Evolutionary conservation across 306 rosid genomes (phyloP).

Genomic region (Fragaria nilgerrensis): DNA sequence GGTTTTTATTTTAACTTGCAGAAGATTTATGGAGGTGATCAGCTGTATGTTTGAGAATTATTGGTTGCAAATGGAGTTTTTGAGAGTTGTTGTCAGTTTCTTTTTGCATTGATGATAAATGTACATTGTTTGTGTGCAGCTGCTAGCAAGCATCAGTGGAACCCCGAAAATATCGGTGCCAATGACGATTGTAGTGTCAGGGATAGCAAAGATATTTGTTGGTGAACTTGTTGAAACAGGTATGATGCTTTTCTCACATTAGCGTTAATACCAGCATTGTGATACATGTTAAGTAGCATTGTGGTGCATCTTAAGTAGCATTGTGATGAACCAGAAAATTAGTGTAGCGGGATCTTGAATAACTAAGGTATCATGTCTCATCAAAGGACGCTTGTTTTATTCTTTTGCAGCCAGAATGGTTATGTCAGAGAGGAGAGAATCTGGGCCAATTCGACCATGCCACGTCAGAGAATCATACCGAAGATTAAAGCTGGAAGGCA

Average conservation of each 20-base stretch:
- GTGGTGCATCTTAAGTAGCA: neutral
- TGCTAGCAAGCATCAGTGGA: constrained; percentile 80
- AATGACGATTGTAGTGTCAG: constrained; percentile 85
- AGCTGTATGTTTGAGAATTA: neutral
- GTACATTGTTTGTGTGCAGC: constrained; percentile 40
- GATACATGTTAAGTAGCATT: neutral
- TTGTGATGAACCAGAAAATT: neutral
- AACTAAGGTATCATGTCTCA: neutral
- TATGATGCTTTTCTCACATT: constrained; percentile 17
- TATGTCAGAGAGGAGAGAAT: constrained; percentile 82
- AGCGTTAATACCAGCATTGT: neutral
- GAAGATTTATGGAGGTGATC: neutral
- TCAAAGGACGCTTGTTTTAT: constrained; percentile 3
- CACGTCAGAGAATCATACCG: constrained; percentile 88
- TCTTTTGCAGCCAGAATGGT: constrained; percentile 66
- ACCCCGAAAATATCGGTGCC: constrained; percentile 85
- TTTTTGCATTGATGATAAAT: neutral
- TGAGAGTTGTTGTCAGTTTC: neutral
- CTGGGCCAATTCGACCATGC: constrained; percentile 94
- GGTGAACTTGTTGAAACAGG: constrained; percentile 96
- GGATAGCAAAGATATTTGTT: constrained; percentile 89
- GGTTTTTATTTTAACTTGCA: neutral
- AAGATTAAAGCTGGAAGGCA: constrained; percentile 88
- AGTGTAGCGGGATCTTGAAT: neutral
- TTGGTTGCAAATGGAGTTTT: neutral